Percentiles rank a stretch among this genome's conserved stretches.
These are phyloP conservation scores for Lepidium aucheri DNA, from an alignment of 345 rosid genomes.

Conservation along the genomic window DNA sequence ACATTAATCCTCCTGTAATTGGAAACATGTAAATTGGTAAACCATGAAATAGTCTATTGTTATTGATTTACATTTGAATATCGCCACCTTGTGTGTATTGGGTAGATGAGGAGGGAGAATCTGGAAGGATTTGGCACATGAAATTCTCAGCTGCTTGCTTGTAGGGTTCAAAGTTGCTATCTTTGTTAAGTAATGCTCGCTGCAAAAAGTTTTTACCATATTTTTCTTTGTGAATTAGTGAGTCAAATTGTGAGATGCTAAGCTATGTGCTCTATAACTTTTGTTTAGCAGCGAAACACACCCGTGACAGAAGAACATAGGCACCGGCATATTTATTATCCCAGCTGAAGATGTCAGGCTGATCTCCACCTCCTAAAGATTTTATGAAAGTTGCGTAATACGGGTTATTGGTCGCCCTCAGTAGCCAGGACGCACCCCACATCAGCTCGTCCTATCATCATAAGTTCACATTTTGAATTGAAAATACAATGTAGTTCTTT, in stretches of 20 bases:
- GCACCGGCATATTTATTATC: constrained; percentile 92
- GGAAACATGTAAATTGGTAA: background rate
- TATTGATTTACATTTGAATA: background rate
- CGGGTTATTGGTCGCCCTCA: constrained; percentile 59
- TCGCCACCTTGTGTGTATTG: constrained; percentile 79
- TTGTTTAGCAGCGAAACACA: constrained; percentile 5
- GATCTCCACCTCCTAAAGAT: constrained; percentile 65
- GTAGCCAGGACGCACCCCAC: constrained; percentile 89
- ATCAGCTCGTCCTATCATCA: constrained; percentile 67
- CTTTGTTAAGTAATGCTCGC: constrained; percentile 53
- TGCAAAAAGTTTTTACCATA: constrained; percentile 14
- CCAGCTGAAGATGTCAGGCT: constrained; percentile 87
- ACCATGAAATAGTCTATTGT: background rate
- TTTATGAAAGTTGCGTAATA: constrained; percentile 55
- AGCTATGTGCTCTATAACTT: background rate
- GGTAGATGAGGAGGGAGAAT: constrained; percentile 66
- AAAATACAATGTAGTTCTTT: background rate
- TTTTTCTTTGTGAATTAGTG: background rate
- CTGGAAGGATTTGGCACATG: constrained; percentile 79
- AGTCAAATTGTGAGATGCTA: background rate
- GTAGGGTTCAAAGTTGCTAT: constrained; percentile 51
- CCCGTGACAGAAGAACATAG: constrained; percentile 71
- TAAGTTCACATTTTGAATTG: background rate
- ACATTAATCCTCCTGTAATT: constrained; percentile 72
- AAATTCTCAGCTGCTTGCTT: constrained; percentile 66